Percentiles rank a stretch among this genome's conserved stretches.
phyloP scores from a whole-genome alignment of 2,329 filamentous ascomycete species.

The Tolypocladium sp. region DNA sequence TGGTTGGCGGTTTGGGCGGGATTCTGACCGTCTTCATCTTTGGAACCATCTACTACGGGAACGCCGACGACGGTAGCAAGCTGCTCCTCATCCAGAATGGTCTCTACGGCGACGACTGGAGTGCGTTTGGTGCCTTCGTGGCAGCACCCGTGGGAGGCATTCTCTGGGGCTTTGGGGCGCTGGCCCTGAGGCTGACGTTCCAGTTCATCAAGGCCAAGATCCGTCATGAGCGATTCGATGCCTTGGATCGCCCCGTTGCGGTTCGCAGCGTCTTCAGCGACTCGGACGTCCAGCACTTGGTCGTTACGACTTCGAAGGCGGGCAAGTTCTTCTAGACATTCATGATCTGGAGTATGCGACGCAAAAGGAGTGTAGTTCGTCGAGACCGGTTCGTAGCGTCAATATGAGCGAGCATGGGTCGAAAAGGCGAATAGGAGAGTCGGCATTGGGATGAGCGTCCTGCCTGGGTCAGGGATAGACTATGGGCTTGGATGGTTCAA shows the following conservation, averaged over 20 bases:
- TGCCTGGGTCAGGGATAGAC: not conserved
- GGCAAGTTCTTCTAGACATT: slow-evolving; percentile 45
- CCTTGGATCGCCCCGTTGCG: slow-evolving; percentile 46
- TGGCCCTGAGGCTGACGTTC: slow-evolving; percentile 48
- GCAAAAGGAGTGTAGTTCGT: not conserved
- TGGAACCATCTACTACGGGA: slow-evolving; percentile 68
- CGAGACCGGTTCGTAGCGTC: not conserved
- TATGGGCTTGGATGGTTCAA: not conserved
- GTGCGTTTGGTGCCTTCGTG: slow-evolving; percentile 73
- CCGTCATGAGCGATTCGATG: slow-evolving; percentile 55
- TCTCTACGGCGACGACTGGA: slow-evolving; percentile 71
- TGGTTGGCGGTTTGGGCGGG: slow-evolving; percentile 68
- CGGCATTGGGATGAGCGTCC: not conserved
- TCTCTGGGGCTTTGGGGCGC: slow-evolving; percentile 59
- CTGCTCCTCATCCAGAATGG: slow-evolving; percentile 66
- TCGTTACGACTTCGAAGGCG: slow-evolving; percentile 25
- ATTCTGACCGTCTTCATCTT: slow-evolving; percentile 76
- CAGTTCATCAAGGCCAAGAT: slow-evolving; percentile 49
- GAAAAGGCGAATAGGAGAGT: not conserved
- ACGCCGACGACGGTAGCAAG: slow-evolving; percentile 51
- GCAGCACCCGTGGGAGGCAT: slow-evolving; percentile 69
- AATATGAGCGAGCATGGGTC: not conserved
- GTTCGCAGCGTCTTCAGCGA: slow-evolving; percentile 10
- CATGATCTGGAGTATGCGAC: not conserved
- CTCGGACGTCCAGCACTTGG: slow-evolving; percentile 12